phyloP scores from a whole-genome alignment of 768 basidiomycete genomes.

The Agaricus blazei region DNA sequence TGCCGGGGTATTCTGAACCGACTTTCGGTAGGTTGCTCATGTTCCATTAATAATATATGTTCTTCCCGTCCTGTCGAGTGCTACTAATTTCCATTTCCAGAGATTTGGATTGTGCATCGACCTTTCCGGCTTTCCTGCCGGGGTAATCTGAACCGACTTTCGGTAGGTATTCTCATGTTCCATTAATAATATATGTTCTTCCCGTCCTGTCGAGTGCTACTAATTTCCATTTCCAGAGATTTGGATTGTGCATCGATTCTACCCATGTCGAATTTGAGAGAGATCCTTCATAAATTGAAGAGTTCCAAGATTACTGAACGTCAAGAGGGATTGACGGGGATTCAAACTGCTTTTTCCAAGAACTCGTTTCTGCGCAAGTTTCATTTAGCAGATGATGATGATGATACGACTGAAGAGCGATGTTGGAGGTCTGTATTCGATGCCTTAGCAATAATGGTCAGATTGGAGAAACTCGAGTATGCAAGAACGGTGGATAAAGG shows the following conservation, averaged over 20 bases:
- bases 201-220: no score
- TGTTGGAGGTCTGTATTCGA: constrained; percentile 68
- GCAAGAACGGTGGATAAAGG: constrained; percentile 26
- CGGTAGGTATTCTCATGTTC: no score
- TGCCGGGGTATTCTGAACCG: no score
- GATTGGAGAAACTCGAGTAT: constrained; percentile 52
- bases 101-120: not conserved
- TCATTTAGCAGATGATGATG: constrained; percentile 27
- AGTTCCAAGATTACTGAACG: constrained; percentile 69
- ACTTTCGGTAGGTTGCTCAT: no score
- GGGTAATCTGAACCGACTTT: no score
- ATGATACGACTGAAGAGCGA: constrained; percentile 24
- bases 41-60: no score
- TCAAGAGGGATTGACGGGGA: constrained; percentile 50
- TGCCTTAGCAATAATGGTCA: constrained; percentile 63
- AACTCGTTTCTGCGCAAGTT: constrained; percentile 42
- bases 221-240: no score
- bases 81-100: no score
- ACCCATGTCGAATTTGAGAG: constrained; percentile 31
- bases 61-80: no score
- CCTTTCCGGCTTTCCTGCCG: no score
- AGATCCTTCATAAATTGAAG: constrained; percentile 45
- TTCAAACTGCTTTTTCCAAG: constrained; percentile 48
- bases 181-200: no score
- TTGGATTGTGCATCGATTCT: not conserved